These are phyloP conservation scores for Phialophora verrucosa DNA, from an alignment of 2,329 filamentous ascomycete genomes.

Conservation along the genomic window DNA sequence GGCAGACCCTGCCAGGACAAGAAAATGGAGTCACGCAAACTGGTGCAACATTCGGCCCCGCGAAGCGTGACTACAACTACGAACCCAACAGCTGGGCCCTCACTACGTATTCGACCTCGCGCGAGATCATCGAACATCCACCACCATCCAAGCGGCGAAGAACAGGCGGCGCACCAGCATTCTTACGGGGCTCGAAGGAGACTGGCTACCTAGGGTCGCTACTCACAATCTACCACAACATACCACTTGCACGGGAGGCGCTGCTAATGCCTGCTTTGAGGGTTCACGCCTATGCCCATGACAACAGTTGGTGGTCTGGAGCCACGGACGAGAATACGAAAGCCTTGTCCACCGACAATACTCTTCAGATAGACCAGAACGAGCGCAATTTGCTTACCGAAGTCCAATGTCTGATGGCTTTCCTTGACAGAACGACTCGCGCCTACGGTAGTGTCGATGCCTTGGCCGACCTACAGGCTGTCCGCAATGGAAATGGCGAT, in stretches of 20 bases:
- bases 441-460: conserved; percentile 64
- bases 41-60: conserved; percentile 58
- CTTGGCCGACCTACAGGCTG: conserved; percentile 52
- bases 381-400: conserved; percentile 58
- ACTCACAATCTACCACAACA: conserved; percentile 66
- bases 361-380: conserved; percentile 46
- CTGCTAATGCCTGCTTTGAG: conserved; percentile 57
- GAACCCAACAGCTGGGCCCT: conserved; percentile 63
- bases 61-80: conserved; percentile 59
- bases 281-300: conserved; percentile 59
- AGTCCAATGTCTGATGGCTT: conserved; percentile 66
- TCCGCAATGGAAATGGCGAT: conserved; percentile 44
- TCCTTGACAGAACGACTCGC: conserved; percentile 62
- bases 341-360: conserved; percentile 53
- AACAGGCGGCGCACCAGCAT: conserved; percentile 57
- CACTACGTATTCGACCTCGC: conserved; percentile 54
- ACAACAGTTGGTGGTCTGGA: conserved; percentile 68
- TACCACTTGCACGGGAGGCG: conserved; percentile 64
- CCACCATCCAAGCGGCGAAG: conserved; percentile 57
- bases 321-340: conserved; percentile 56
- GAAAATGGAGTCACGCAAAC: conserved; percentile 59
- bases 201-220: conserved; percentile 62
- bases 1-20: conserved; percentile 54
- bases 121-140: conserved; percentile 62
- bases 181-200: conserved; percentile 62